phyloP scores from a whole-genome alignment of 208 protist genomes.

The Acanthamoeba comandoni region DNA sequence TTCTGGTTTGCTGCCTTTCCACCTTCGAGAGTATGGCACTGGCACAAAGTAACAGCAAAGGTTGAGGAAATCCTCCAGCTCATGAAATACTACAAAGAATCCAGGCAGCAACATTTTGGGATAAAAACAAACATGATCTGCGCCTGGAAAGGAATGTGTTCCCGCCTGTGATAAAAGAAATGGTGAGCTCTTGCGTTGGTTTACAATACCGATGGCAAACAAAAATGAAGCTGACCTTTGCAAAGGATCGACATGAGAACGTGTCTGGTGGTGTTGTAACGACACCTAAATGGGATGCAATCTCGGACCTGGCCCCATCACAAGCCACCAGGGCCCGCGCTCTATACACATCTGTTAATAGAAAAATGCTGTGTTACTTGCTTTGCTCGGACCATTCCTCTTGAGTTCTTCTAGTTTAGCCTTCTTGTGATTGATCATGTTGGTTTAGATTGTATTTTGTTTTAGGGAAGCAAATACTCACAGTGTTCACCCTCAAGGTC shows the following conservation, averaged over 20 bases:
- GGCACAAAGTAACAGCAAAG: slow-evolving; percentile 74
- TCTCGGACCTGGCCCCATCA: slow-evolving; percentile 51
- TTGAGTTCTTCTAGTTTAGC: too few relatives aligned
- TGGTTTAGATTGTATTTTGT: too few relatives aligned
- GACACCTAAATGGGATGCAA: slow-evolving; percentile 61
- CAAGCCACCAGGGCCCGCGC: slow-evolving; percentile 54
- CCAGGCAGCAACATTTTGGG: slow-evolving; percentile 42
- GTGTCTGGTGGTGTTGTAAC: slow-evolving; percentile 54
- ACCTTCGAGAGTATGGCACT: not conserved
- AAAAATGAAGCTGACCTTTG: slow-evolving; percentile 16
- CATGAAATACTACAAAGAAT: slow-evolving; percentile 74
- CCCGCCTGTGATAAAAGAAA: slow-evolving; percentile 37
- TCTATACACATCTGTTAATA: slow-evolving; percentile 46
- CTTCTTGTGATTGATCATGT: too few relatives aligned
- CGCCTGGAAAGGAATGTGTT: slow-evolving; percentile 59
- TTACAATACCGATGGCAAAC: not conserved
- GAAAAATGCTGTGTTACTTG: not conserved
- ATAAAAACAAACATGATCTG: slow-evolving; percentile 69
- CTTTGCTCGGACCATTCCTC: too few relatives aligned
- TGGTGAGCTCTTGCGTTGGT: not conserved
- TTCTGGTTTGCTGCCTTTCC: slow-evolving; percentile 18
- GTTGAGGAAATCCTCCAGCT: slow-evolving; percentile 73
- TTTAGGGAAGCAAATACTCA: not conserved
- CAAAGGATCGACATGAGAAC: slow-evolving; percentile 68
- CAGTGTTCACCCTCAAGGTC: slow-evolving; percentile 28